Base-by-base conservation (phyloP, 108 stramenopile species). In the Nitzschia sp. region DNA sequence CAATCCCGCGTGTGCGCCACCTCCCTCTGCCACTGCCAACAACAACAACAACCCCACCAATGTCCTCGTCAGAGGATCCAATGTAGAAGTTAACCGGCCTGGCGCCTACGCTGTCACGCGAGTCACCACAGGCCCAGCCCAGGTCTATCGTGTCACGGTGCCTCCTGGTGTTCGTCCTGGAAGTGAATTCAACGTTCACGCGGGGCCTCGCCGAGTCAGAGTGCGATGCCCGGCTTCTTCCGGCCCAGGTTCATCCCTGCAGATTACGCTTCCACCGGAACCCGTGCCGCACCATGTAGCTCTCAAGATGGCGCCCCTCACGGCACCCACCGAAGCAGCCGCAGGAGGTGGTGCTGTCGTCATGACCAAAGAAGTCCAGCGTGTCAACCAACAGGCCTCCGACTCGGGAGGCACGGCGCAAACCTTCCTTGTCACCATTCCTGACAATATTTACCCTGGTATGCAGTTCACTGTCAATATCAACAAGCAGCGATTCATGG, bases 351-450 rank as follows among this genome's bases (percentile, higher is more conserved):
- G 90, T 0, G 71, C 74, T 8, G 84, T 86, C 3, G 9, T 54
- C 53, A 93, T 89, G 87, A 86, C 50, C 17, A 68, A 77, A 6
- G 83, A 84, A 65, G 86, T 88, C 12, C 53, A 41, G 41, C 67
- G 52, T 41, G 80, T 72, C 57, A 87, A 80, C 75, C 72, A 60
- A 46, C 61, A 70, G 34, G 77, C 80, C 42, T 11, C 63, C 15
- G 59, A 62, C 21, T 65, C 79, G 19, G 78, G 77, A 14, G 73
- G 75, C 22, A 75, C 75, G 10, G 68, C 85, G 22, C 84, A 85
- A 73, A 88, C 86, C 10, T 95, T 87, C 63, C 74, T 89, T 63
- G 93, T 95, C 8, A 86, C 86, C 22, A 87, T 95, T 53, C 93
- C 93, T 14, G 68, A 79, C 37, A 85, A 87, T 19, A 81, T 95